phyloP scores from a whole-genome alignment of 129 eudicot species.

The Dittrichia graveolens region DNA sequence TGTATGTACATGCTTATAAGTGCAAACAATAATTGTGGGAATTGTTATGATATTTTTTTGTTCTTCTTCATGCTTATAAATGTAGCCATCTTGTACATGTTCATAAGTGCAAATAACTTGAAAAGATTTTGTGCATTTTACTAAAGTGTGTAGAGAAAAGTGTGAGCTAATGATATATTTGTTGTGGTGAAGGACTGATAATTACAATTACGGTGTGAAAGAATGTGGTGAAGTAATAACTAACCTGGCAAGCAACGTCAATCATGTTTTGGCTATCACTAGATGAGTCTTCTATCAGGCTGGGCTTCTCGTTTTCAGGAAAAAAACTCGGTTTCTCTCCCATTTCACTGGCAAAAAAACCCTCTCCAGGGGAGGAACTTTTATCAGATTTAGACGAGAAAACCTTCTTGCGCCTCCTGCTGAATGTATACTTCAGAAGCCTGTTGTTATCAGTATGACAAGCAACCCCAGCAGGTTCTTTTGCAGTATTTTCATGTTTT shows the following conservation, averaged over 20 bases:
- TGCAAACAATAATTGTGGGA: too few relatives aligned
- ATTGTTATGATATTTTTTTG: too few relatives aligned
- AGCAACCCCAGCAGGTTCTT: slow-evolving; percentile 22
- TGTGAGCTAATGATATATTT: too few relatives aligned
- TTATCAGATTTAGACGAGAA: slow-evolving; percentile 26
- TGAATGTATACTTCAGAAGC: slow-evolving; percentile 45
- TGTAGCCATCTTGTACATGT: too few relatives aligned
- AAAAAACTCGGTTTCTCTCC: slow-evolving; percentile 17
- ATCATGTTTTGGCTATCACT: slow-evolving; percentile 34
- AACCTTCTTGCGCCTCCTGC: slow-evolving; percentile 51
- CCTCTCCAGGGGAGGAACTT: slow-evolving; percentile 30
- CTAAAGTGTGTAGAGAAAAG: too few relatives aligned
- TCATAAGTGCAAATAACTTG: too few relatives aligned
- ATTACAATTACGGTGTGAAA: not conserved
- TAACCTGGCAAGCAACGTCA: slow-evolving; percentile 62
- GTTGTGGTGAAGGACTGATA: not conserved
- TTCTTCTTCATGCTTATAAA: too few relatives aligned
- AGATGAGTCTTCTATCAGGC: slow-evolving; percentile 30
- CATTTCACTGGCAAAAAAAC: not conserved
- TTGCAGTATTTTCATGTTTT: slow-evolving; percentile 34
- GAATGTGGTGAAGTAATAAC: slow-evolving; percentile 13
- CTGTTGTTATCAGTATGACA: slow-evolving; percentile 30
- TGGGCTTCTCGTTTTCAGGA: slow-evolving; percentile 11
- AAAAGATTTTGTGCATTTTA: too few relatives aligned
- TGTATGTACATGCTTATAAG: too few relatives aligned